phyloP scores from a whole-genome alignment of 306 rosid species.

The Rosa rugosa region DNA sequence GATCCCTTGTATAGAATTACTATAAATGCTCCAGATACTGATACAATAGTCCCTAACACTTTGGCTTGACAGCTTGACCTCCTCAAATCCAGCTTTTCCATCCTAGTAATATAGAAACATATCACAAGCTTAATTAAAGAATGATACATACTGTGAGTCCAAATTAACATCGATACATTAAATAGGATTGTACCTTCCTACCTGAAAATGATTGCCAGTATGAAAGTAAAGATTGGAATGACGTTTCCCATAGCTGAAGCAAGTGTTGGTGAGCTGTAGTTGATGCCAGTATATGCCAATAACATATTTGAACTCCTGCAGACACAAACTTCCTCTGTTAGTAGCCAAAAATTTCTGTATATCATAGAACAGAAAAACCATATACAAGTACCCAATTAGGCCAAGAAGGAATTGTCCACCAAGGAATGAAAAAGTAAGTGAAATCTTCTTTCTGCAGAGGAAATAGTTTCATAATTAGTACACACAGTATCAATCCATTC shows the following conservation, averaged over 20 bases:
- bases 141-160: neutral
- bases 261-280: constrained; percentile 26
- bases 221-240: constrained; percentile 7
- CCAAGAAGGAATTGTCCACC: neutral
- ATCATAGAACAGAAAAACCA: neutral
- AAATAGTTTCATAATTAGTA: neutral
- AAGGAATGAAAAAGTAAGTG: neutral
- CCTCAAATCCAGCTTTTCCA: constrained; percentile 7
- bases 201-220: constrained; percentile 22
- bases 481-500: neutral
- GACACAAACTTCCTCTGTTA: neutral
- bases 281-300: constrained; percentile 7
- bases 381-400: constrained; percentile 7
- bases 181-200: neutral
- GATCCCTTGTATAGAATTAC: constrained; percentile 16
- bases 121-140: neutral
- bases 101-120: neutral
- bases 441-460: constrained; percentile 18
- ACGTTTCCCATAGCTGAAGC: constrained; percentile 23
- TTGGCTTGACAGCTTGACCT: constrained; percentile 7
- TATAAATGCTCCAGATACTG: constrained; percentile 15
- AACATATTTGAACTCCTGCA: constrained; percentile 13
- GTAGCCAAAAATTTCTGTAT: neutral
- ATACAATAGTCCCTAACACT: constrained; percentile 10
- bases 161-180: too few relatives aligned